Base-by-base conservation (phyloP, 1,284 basidiomycete genomes). In the Thelephora terrestris region DNA sequence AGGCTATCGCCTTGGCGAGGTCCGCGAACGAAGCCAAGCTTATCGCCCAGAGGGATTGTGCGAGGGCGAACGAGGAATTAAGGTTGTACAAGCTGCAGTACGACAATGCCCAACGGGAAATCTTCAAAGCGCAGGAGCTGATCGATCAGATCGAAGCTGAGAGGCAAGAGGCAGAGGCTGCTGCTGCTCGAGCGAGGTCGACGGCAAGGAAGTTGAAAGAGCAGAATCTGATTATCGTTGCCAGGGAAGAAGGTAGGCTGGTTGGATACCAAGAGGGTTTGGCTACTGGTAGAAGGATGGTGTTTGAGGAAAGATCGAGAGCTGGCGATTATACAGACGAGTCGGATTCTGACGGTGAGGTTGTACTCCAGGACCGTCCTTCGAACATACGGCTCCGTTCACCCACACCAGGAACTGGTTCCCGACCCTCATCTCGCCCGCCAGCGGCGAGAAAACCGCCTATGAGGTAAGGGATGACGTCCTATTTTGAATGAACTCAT, bases 41-140 rank as follows among this genome's bases (percentile, higher is more conserved):
- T 34, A 61, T 64, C 35, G 62, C 70, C 0, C 69, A 73, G 47
- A 59, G 68, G 7, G 71, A 74, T 2, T 61, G 65, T 0, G 56
- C 64, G 14, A 63, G 69, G 20, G 62, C 68, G 16, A 58, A 61
- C 46, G 69, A 72, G 53, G 71, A 73, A 55, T 62, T 75, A 24
- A 61, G 65, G 50, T 42, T 75, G 54, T 74, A 72, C 58, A 68
- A 71, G 57, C 44, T 69, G 12, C 71, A 74, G 32, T 62, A 75
- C 14, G 71, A 75, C 12, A 64, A 69, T 50, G 73, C 73, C 1
- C 70, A 71, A 55, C 64, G 67, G 37, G 73, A 76, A 53, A 70
- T 75, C 27, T 58, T 58, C 49, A 64, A 72, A 7, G 74, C 73
- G 1, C 72, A 76, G 53, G 70, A 71, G 37, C 64, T 71, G 45